A percentile compares a stretch with the other conserved stretches of the same genome.
These are phyloP conservation scores for Dendrocalamus sinicus DNA, from an alignment of 176 grass and related monocot species.

Conservation along the genomic window DNA sequence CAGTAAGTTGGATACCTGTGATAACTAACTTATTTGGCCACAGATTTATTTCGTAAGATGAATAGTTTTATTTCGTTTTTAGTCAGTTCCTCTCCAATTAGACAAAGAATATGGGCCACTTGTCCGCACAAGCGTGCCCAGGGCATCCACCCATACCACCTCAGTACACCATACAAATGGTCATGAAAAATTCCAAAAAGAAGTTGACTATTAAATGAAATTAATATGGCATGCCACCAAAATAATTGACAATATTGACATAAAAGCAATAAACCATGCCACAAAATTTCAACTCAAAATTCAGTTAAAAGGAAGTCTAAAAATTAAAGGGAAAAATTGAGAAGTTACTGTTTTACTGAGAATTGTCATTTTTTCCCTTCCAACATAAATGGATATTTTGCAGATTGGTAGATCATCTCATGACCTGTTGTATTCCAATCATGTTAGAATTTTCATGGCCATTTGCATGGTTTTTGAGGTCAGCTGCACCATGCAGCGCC, in stretches of 20 bases:
- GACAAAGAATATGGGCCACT: slow-evolving; percentile 17
- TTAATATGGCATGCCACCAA: background rate
- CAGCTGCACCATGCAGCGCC: slow-evolving; percentile 15
- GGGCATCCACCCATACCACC: background rate
- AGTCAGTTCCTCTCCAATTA: background rate
- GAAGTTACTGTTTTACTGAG: slow-evolving; percentile 11
- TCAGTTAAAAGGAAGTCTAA: background rate
- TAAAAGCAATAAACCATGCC: background rate
- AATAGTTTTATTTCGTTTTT: slow-evolving; percentile 20
- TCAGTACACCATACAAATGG: slow-evolving; percentile 15
- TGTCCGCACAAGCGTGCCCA: background rate
- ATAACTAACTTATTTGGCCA: slow-evolving; percentile 4
- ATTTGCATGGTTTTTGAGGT: slow-evolving; percentile 28
- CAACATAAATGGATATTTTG: slow-evolving; percentile 22
- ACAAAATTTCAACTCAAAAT: slow-evolving; percentile 5
- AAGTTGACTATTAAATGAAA: slow-evolving; percentile 9
- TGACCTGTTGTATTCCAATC: background rate
- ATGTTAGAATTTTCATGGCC: slow-evolving; percentile 9
- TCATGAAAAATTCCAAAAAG: background rate
- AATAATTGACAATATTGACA: background rate
- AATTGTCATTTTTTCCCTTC: background rate
- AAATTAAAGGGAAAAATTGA: slow-evolving; percentile 3
- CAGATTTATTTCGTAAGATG: slow-evolving; percentile 29
- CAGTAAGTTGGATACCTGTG: slow-evolving; percentile 71
- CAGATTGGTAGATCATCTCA: slow-evolving; percentile 31